These are phyloP conservation scores for Quercus gilva DNA, from an alignment of 306 rosid genomes.

Conservation along the genomic window DNA sequence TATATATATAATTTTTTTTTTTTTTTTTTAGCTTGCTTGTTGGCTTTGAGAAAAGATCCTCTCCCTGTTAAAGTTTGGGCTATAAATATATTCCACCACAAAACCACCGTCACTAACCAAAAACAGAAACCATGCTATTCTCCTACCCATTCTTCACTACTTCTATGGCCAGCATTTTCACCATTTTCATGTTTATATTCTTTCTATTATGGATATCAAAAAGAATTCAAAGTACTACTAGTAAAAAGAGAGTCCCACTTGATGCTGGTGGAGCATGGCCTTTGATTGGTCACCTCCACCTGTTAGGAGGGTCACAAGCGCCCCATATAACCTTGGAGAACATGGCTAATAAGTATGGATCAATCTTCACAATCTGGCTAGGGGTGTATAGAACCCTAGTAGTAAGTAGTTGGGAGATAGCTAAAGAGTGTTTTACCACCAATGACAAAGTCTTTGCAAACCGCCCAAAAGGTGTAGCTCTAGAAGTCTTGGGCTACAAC, in stretches of 20 bases:
- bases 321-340: constrained; percentile 7
- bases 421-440: constrained; percentile 23
- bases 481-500: constrained; percentile 24
- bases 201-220: background rate
- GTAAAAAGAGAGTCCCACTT: constrained; percentile 20
- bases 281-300: constrained; percentile 40
- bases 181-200: constrained; percentile 1
- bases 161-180: background rate
- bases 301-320: constrained; percentile 13
- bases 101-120: no score
- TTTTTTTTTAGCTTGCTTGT: no score
- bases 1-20: no score
- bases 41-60: no score
- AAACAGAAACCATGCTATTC: background rate
- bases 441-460: constrained; percentile 22
- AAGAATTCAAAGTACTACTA: background rate
- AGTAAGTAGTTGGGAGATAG: constrained; percentile 24
- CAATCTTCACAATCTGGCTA: constrained; percentile 17
- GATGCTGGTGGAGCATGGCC: constrained; percentile 36
- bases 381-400: constrained; percentile 26
- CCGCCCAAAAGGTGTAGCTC: constrained; percentile 25
- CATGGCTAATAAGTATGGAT: constrained; percentile 29
- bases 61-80: no score
- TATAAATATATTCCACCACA: no score
- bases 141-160: background rate